Evolutionary conservation across 805 yeast genomes (phyloP), one percentile per base, ranked within the genome.

Genomic region (Barnettozyma californica): DNA sequence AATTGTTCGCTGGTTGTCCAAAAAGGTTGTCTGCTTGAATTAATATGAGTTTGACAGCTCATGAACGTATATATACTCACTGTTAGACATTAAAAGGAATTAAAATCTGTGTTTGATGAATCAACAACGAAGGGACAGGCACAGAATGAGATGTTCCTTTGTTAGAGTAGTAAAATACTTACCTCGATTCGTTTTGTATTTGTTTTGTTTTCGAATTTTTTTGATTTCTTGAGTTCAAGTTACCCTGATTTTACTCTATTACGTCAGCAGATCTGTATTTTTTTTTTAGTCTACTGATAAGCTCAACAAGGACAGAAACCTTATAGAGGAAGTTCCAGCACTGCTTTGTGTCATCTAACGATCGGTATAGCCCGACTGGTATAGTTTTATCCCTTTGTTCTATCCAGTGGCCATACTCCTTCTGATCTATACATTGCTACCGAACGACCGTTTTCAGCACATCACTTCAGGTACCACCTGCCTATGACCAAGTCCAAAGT

Each of bases 401-500:
- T 23, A 23, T 8, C 25, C 25, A 23, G 25, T 23, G 7, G 25
- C 5, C 25, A 5, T 23, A 23, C 25, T 23, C 25, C 25, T 5
- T 23, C 25, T 23, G 25, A 23, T 23, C 8, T 8, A 8, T 26
- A 26, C 13, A 26, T 26, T 26, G 10, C 29, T 23, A 23, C 25
- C 25, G 8, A 5, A 23, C 7, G 8, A 8, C 25, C 25, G 8
- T 23, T 26, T 26, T 10, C 29, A 26, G 13, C 10, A 26, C 29
- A 26, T 25, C 27, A 25, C 27, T n/a, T n/a, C n/a, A n/a, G n/a
- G 25, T 23, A 14, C 10, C 5, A 8, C 11, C 10, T 10, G 25
- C 20, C 27, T 35, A 49, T 49, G 52, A 49, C 52, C 2, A 49
- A 49, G 36, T 45, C 46, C 16, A 49, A 42, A n/a, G 36, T 49